Base-by-base conservation (phyloP, 768 basidiomycete species). In the Cystobasidium ongulense region DNA sequence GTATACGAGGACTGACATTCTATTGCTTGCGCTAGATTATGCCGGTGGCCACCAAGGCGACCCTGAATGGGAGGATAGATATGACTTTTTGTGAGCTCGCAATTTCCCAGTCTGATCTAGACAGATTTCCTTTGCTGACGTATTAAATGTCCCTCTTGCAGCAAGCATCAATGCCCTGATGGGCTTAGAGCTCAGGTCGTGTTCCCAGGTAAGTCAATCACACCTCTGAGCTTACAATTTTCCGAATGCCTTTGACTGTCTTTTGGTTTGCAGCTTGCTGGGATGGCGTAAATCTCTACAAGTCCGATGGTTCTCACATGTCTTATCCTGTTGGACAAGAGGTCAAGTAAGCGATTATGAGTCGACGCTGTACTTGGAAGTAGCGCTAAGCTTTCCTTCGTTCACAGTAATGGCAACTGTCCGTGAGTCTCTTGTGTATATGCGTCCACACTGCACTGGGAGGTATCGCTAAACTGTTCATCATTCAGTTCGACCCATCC, bases 141-240 rank as follows among this genome's bases (percentile, higher is more conserved):
- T 54, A n/a, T n/a, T 7, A 39, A 35, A 23, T 17, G n/a, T 33
- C 57, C 35, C 5, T 21, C 61, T 41, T 43, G 8, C 57, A 59
- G 57, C 79, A 62, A 77, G 23, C 80, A 81, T 72, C 79, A 80
- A 72, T 83, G 82, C 77, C 79, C 81, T 1, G 68, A 78, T 25
- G 80, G 80, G 41, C 79, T 83, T 77, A 64, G 82, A 52, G 79
- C 80, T 38, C 81, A 83, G 76, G 80, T 82, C 74, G 80, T 81
- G 75, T 83, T 83, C 78, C 80, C 81, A n/a, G 75, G 61, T 23
- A 75, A 63, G 36, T 38, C 39, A 17, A 7, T 39, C 39, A 15
- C 25, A 59, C 27, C 11, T 59, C 57, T 13, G 11, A 13, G 13
- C 13, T 31, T n/a, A n/a, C n/a, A n/a, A n/a, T n/a, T n/a, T n/a